Base-by-base conservation (phyloP, 116 monocot species). In the Phalaenopsis hybrid region DNA sequence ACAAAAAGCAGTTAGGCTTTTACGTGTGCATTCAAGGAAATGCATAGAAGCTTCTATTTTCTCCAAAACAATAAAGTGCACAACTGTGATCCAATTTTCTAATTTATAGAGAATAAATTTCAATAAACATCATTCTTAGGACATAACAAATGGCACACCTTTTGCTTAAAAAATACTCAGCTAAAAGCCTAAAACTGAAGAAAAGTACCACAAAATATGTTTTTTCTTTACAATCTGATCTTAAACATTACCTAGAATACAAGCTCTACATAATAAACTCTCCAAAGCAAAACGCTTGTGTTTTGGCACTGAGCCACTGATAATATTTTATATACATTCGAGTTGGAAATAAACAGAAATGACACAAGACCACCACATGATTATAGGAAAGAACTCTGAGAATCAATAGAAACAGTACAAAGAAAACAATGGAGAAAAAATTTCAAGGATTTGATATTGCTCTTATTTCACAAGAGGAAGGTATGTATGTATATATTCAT, bases 1-100 rank as follows among this genome's bases (percentile, higher is more conserved):
- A 83, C 17, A 83, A 81, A 46, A 72, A 72, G 9, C 8, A 34
- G 28, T 70, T 33, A 70, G 34, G 70, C 33, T 34, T 70, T 34
- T 41, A 33, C 13, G 33, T 70, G 33, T 37, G 13, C 23, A 18
- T 63, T 63, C 63, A 72, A 72, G 28, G 37, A 72, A 72, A 41
- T 51, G 51, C 51, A 51, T 51, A 51, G 13, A 51, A 11, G 51
- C 51, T 75, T 44, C 43, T 17, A 75, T 45, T 18, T 45, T 20
- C 17, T 44, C 74, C 37, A 44, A 43, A 41, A 13, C 70, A 70
- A 70, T 70, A 70, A 70, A 34, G 33, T 31, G n/a, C 34, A 9
- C 6, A 70, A 31, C 28, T 6, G 3, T 41, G 41, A 41, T 41
- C 41, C 41, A 41, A 63, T 23, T 63, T 23, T 70, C 28, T 70